Evolutionary conservation across 2,329 filamentous ascomycete genomes (phyloP).

Genomic region (Penicillium digitatum): DNA sequence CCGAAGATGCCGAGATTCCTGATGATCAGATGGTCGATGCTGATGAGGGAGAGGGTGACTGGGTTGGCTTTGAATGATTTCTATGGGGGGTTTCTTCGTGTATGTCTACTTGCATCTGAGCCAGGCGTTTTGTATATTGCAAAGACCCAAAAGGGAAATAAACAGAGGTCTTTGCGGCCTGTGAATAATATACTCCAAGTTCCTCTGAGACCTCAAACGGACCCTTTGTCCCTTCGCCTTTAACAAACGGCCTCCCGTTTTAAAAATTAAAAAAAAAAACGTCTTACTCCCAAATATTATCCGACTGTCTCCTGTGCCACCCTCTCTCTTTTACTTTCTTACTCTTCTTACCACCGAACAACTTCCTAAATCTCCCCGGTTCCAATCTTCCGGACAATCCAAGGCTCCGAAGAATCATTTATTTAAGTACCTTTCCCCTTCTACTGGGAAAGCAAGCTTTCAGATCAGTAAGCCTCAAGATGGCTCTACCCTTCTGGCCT

Average conservation of each 20-base stretch:
- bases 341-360: background rate
- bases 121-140: slow-evolving; percentile 23
- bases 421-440: background rate
- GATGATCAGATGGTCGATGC: slow-evolving; percentile 31
- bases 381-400: background rate
- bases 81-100: slow-evolving; percentile 8
- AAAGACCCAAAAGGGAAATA: slow-evolving; percentile 20
- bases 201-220: slow-evolving; percentile 10
- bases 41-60: slow-evolving; percentile 48
- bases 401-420: background rate
- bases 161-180: slow-evolving; percentile 13
- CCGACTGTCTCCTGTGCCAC: slow-evolving; percentile 17
- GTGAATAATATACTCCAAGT: slow-evolving; percentile 6
- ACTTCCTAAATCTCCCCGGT: background rate
- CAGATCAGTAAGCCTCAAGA: background rate
- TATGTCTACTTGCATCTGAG: slow-evolving; percentile 31
- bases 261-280: background rate
- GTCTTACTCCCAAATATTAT: slow-evolving; percentile 12
- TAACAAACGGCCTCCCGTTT: slow-evolving; percentile 3
- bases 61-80: slow-evolving; percentile 52
- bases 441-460: background rate
- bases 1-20: slow-evolving; percentile 20
- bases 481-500: slow-evolving; percentile 9
- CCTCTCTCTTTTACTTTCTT: slow-evolving; percentile 3
- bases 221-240: background rate